phyloP scores from a whole-genome alignment of 768 basidiomycete genomes.

The Tulasnella sp. region DNA sequence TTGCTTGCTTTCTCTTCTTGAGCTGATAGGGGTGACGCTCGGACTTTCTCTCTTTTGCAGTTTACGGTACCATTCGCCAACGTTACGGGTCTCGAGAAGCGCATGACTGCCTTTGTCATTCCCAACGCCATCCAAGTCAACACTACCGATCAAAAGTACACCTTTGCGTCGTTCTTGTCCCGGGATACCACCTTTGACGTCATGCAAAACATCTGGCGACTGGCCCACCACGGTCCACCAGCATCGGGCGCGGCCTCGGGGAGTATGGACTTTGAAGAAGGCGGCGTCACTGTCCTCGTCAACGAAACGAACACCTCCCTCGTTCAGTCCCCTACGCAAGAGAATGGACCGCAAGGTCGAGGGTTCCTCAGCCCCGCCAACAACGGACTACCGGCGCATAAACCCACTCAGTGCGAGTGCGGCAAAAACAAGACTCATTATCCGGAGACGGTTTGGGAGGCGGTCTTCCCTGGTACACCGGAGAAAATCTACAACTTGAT shows the following conservation, averaged over 20 bases:
- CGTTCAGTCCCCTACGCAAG: not conserved
- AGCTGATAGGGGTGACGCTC: not conserved
- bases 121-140: conserved; percentile 92
- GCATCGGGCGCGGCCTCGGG: not conserved
- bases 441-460: conserved; percentile 65
- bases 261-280: not conserved
- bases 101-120: conserved; percentile 95
- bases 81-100: conserved; percentile 82
- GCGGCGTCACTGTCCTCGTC: not conserved
- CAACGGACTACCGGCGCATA: conserved; percentile 41
- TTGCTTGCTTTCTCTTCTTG: not conserved
- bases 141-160: conserved; percentile 73
- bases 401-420: conserved; percentile 52
- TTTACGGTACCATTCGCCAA: conserved; percentile 83
- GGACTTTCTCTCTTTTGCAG: conserved; percentile 38
- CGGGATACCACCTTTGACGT: conserved; percentile 95
- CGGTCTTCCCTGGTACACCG: conserved; percentile 78
- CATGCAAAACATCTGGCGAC: conserved; percentile 90
- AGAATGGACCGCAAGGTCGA: not conserved
- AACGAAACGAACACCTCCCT: not conserved
- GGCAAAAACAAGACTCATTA: conserved; percentile 62
- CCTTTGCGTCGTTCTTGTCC: conserved; percentile 93
- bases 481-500: conserved; percentile 94
- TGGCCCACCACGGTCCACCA: conserved; percentile 51
- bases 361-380: not conserved